phyloP scores from a whole-genome alignment of 164 flowering plant genomes.

The Brasenia schreberi region DNA sequence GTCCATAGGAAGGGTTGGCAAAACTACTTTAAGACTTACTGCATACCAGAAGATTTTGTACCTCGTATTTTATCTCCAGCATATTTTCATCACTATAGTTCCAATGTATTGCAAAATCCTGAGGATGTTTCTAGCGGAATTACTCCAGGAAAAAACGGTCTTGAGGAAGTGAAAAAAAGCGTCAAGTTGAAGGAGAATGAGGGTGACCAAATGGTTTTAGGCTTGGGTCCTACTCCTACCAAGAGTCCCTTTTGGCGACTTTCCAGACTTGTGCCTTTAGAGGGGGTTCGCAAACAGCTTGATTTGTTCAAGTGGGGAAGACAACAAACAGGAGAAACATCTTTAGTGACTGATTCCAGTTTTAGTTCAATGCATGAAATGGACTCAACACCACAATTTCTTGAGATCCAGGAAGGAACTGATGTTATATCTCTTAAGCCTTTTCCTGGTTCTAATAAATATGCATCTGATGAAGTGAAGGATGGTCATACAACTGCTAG shows the following conservation, averaged over 20 bases:
- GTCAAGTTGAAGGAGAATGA: conserved; percentile 34
- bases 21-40: conserved; percentile 80
- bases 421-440: conserved; percentile 87
- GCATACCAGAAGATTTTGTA: conserved; percentile 98
- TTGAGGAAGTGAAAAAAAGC: conserved; percentile 18
- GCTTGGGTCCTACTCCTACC: conserved; percentile 75
- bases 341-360: conserved; percentile 20
- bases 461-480: conserved; percentile 17
- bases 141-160: conserved; percentile 16
- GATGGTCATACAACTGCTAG: conserved; percentile 16
- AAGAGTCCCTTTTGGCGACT: conserved; percentile 92
- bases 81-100: conserved; percentile 93
- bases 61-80: conserved; percentile 96
- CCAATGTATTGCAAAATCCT: conserved; percentile 25
- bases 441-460: conserved; percentile 31
- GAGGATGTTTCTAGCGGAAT: conserved; percentile 18
- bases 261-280: conserved; percentile 83
- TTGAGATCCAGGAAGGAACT: conserved; percentile 85
- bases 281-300: conserved; percentile 44
- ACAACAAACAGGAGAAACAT: conserved; percentile 23
- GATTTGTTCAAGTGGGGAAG: conserved; percentile 31
- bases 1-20: conserved; percentile 91
- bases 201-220: conserved; percentile 74
- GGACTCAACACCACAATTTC: conserved; percentile 52
- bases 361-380: conserved; percentile 32